Evolutionary conservation across 345 rosid genomes (phyloP), one percentile per base, ranked within the genome.

Genomic region (Acer saccharum): DNA sequence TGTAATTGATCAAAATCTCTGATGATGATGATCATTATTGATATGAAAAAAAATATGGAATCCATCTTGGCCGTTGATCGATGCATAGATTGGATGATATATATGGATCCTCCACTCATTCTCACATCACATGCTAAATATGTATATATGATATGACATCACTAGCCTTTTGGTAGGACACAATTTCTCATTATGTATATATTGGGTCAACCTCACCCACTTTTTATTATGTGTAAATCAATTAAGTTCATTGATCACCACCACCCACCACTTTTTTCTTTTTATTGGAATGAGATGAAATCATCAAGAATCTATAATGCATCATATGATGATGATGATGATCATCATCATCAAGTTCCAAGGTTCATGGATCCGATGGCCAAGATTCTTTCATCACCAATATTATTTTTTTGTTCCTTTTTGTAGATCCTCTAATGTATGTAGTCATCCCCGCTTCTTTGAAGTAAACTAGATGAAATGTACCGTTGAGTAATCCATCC

Each of bases 241-340:
- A 35, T 35, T 35, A 43, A 43, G 46, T 43, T 43, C 46, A 35
- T 4, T 35, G 39, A 43, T 43, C 75, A 75, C 32, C 32, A 29
- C 2, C 3, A 29, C 79, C 83, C 35, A 75, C 70, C 44, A 65
- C 43, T 25, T 10, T 66, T 11, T 44, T 10, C 13, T 0, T 35
- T 35, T 35, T 35, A 0, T 35, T 50, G 5, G 39, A 16, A 23
- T 10, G 7, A 21, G 17, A 50, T 77, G 60, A 17, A 3, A 66
- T 55, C 77, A 78, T 58, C 68, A 44, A 72, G 72, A 77, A 72
- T 78, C 81, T 39, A 57, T n/a, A 16, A 4, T 61, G 46, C 39
- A 35, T 35, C 39, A 35, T 35, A 4, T 35, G 6, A 35, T 35
- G 6, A 35, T 35, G 5, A 4, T 35, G 6, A 35, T 35, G 6